These are phyloP conservation scores for Cubamyces sp. DNA, from an alignment of 768 basidiomycete genomes.

Conservation along the genomic window DNA sequence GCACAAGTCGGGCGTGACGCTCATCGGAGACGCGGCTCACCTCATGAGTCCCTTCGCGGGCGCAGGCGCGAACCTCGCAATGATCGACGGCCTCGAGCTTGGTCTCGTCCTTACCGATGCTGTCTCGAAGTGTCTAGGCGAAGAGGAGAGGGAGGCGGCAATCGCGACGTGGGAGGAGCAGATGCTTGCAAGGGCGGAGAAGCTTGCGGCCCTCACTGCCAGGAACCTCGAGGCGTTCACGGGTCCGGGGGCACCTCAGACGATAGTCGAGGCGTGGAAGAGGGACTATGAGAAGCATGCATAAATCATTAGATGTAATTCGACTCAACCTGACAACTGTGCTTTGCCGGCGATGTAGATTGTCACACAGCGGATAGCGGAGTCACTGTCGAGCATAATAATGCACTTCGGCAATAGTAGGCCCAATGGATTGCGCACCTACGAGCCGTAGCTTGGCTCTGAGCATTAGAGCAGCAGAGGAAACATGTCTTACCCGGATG, in stretches of 20 bases:
- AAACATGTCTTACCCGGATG: no score
- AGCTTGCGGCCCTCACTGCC: constrained; percentile 1
- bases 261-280: background rate
- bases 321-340: no score
- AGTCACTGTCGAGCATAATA: no score
- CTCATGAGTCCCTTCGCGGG: constrained; percentile 44
- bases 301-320: no score
- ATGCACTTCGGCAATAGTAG: no score
- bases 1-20: constrained; percentile 9
- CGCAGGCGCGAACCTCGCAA: constrained; percentile 42
- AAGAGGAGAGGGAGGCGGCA: constrained; percentile 8
- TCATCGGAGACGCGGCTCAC: constrained; percentile 39
- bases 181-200: constrained; percentile 8
- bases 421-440: no score
- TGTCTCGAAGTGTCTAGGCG: constrained; percentile 1
- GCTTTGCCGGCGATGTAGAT: no score
- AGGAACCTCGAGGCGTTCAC: constrained; percentile 9
- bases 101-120: constrained; percentile 17
- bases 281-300: background rate
- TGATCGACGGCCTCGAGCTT: constrained; percentile 34
- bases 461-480: no score
- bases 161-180: constrained; percentile 10
- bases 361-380: no score
- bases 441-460: no score
- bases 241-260: background rate